Conservation (phyloP, 2,329 filamentous ascomycete genomes). For the Eutypella sp. region DNA sequence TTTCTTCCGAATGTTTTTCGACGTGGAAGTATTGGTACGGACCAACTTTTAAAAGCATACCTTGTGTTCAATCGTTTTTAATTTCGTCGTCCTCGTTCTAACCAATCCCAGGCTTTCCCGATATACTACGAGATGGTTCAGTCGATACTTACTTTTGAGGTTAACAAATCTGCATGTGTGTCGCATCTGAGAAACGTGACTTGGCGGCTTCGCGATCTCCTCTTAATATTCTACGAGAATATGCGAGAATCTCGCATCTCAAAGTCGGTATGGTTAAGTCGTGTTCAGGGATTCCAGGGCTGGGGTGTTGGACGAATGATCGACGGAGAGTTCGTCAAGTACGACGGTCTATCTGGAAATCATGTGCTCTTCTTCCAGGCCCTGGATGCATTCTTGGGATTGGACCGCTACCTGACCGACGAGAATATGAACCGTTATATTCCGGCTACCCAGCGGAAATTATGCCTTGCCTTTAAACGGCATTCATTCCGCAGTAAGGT, state of each 20-base stretch:
- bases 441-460: background rate
- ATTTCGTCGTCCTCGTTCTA: background rate
- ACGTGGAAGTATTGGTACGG: constrained; percentile 18
- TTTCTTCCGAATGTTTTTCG: constrained; percentile 26
- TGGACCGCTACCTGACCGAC: constrained; percentile 25
- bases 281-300: constrained; percentile 31
- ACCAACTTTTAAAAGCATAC: too few species aligned
- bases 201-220: constrained; percentile 15
- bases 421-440: background rate
- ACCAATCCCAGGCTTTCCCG: constrained; percentile 17
- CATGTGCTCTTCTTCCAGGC: constrained; percentile 30
- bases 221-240: constrained; percentile 23
- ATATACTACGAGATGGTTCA: constrained; percentile 25
- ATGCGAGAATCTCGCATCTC: constrained; percentile 24
- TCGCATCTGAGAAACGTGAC: constrained; percentile 14
- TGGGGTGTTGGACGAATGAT: constrained; percentile 27
- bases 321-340: constrained; percentile 20
- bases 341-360: constrained; percentile 31
- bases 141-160: constrained; percentile 17
- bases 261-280: constrained; percentile 24
- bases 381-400: constrained; percentile 30
- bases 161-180: constrained; percentile 14
- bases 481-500: background rate
- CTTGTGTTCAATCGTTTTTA: too few species aligned
- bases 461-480: background rate